These are phyloP conservation scores for Clitoria ternatea DNA, from an alignment of 306 rosid genomes.

Conservation along the genomic window DNA sequence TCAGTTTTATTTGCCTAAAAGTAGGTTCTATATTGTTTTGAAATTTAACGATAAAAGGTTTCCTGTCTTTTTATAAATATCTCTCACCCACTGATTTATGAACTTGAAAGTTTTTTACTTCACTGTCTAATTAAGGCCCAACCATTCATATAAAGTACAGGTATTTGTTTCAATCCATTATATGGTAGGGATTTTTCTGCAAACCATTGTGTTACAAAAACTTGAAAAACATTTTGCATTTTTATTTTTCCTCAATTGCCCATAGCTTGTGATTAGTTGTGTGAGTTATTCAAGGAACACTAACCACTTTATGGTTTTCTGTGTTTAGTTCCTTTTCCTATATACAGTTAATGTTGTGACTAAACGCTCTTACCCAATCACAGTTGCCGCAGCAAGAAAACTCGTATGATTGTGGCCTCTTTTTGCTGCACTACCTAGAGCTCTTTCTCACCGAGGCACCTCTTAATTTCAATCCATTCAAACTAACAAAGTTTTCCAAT, in stretches of 20 bases:
- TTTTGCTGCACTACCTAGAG: constrained; percentile 93
- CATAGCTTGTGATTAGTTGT: neutral
- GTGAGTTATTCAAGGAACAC: neutral
- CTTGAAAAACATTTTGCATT: neutral
- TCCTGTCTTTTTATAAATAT: neutral
- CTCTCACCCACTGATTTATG: neutral
- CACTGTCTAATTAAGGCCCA: neutral
- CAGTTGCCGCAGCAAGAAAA: constrained; percentile 98
- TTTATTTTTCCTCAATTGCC: neutral
- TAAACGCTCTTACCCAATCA: constrained; percentile 22
- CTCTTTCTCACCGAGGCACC: constrained; percentile 83
- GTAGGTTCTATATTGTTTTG: neutral
- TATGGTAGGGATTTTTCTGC: neutral
- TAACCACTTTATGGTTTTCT: neutral
- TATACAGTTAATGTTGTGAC: constrained; percentile 16
- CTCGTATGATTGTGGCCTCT: constrained; percentile 88
- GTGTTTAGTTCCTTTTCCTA: neutral
- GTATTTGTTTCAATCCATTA: constrained; percentile 5
- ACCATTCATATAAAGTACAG: neutral
- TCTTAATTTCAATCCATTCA: constrained; percentile 68
- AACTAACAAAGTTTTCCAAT: constrained; percentile 59
- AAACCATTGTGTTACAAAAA: neutral
- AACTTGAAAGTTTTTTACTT: neutral
- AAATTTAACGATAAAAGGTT: neutral
- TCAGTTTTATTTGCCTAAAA: neutral